Percentiles rank a stretch among this genome's conserved stretches.
Evolutionary conservation across 1,284 basidiomycete species (phyloP).

Genomic region (Moesziomyces globuligerus): DNA sequence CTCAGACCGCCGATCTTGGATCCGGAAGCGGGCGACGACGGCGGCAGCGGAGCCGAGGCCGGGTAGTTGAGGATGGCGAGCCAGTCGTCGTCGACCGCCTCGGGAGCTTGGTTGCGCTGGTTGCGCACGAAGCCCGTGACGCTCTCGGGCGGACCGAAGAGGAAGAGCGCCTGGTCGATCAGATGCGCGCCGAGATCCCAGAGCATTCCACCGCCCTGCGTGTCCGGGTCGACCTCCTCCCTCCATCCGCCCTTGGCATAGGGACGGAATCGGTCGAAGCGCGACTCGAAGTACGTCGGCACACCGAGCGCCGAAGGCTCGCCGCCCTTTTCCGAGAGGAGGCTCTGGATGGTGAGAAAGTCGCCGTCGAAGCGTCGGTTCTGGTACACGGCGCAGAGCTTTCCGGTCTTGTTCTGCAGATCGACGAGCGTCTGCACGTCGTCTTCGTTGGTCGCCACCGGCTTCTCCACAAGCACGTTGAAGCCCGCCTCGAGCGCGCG

Average conservation of each 20-base stretch:
- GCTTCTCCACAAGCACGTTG: conserved; percentile 66
- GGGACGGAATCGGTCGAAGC: conserved; percentile 64
- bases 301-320: conserved; percentile 58
- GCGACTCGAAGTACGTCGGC: conserved; percentile 60
- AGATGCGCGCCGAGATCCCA: conserved; percentile 65
- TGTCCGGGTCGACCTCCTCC: conserved; percentile 57
- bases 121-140: conserved; percentile 58
- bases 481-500: conserved; percentile 55
- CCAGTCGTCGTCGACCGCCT: conserved; percentile 64
- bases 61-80: conserved; percentile 59
- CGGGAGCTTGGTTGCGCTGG: conserved; percentile 53
- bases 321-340: conserved; percentile 44
- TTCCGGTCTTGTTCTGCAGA: conserved; percentile 47
- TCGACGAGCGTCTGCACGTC: conserved; percentile 53
- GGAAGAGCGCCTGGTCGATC: conserved; percentile 60
- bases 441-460: conserved; percentile 45
- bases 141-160: conserved; percentile 60
- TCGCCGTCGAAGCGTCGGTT: conserved; percentile 65
- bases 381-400: conserved; percentile 63
- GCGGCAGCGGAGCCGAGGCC: conserved; percentile 39
- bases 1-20: conserved; percentile 55
- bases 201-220: conserved; percentile 62
- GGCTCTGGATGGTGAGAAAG: conserved; percentile 59
- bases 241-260: conserved; percentile 64
- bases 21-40: conserved; percentile 49